These are phyloP conservation scores for Salix arbutifolia DNA, from an alignment of 345 rosid species.

Conservation along the genomic window DNA sequence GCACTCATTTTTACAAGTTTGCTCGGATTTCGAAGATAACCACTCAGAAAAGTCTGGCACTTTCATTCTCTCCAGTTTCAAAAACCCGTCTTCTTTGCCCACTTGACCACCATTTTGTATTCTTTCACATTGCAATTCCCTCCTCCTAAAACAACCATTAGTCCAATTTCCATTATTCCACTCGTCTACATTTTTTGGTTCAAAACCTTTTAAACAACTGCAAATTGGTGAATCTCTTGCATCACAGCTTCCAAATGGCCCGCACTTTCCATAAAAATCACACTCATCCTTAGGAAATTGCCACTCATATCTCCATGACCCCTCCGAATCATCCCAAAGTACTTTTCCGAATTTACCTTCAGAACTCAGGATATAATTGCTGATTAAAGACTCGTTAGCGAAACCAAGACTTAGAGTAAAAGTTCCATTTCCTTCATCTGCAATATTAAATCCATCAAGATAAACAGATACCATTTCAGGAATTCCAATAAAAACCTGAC, in stretches of 20 bases:
- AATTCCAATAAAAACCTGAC: conserved; percentile 37
- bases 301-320: background rate
- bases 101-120: conserved; percentile 17
- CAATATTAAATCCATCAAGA: conserved; percentile 29
- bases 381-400: conserved; percentile 1
- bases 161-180: conserved; percentile 41
- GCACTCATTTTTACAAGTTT: conserved; percentile 33
- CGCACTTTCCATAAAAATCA: conserved; percentile 45
- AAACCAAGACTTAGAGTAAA: conserved; percentile 3
- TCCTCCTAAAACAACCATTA: conserved; percentile 41
- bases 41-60: conserved; percentile 26
- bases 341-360: conserved; percentile 24
- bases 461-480: conserved; percentile 22
- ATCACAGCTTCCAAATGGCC: conserved; percentile 34
- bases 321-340: too few species aligned
- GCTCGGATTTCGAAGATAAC: conserved; percentile 10
- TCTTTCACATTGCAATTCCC: conserved; percentile 25
- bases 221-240: conserved; percentile 24
- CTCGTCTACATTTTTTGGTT: conserved; percentile 33
- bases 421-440: conserved; percentile 21
- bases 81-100: conserved; percentile 21
- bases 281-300: conserved; percentile 14
- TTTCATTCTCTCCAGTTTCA: conserved; percentile 12
- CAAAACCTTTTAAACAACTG: conserved; percentile 48
- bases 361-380: conserved; percentile 20